Conservation (phyloP, 2,329 filamentous ascomycete genomes). For the Pochonia chlamydosporia region DNA sequence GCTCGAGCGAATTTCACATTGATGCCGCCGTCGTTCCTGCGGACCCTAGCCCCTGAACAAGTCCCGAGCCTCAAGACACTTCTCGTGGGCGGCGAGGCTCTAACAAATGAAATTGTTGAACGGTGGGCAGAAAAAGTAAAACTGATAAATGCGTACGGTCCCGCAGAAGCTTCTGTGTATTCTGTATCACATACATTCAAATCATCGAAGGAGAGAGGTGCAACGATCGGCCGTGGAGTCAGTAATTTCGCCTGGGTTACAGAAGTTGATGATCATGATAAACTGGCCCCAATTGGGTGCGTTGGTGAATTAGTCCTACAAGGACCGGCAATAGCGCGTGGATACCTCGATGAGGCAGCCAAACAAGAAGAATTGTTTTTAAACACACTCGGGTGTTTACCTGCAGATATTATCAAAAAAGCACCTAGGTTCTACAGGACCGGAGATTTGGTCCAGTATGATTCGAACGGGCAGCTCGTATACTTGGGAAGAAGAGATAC, state of each 20-base stretch:
- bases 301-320: conserved; percentile 6
- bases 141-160: background rate
- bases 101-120: background rate
- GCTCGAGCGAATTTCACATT: conserved; percentile 5
- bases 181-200: background rate
- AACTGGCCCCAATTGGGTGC: background rate
- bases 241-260: conserved; percentile 4
- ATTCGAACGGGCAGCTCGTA: no score
- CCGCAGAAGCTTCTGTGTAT: background rate
- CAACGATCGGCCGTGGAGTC: conserved; percentile 2
- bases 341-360: conserved; percentile 4
- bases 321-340: conserved; percentile 4
- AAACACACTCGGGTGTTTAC: background rate
- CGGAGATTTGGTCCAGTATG: background rate
- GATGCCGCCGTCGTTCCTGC: conserved; percentile 1
- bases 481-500: no score
- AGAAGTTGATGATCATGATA: background rate
- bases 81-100: background rate
- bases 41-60: background rate
- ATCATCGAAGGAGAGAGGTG: background rate
- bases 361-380: background rate
- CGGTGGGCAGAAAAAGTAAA: background rate
- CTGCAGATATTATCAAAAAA: background rate
- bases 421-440: background rate
- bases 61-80: background rate